Conservation (phyloP, 2,329 filamentous ascomycete species). For the Colletotrichum cereale region DNA sequence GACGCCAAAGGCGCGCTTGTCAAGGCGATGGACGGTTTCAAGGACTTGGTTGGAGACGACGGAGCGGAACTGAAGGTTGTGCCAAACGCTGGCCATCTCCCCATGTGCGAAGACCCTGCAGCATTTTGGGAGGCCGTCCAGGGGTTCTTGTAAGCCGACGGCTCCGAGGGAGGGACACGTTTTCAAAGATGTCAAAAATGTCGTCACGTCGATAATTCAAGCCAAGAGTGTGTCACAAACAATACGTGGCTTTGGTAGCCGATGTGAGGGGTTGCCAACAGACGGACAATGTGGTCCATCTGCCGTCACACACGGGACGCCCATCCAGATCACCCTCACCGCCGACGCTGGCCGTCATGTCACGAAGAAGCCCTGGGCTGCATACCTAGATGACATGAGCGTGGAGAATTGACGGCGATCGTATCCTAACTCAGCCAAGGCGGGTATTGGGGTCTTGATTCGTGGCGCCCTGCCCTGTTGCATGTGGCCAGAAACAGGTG, state of each 20-base stretch:
- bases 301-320: no score
- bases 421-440: slow-evolving; percentile 18
- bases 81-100: slow-evolving; percentile 80
- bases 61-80: slow-evolving; percentile 74
- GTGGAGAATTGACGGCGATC: slow-evolving; percentile 9
- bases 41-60: slow-evolving; percentile 64
- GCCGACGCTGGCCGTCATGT: not conserved
- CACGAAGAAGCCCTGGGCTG: not conserved
- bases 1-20: slow-evolving; percentile 80
- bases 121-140: slow-evolving; percentile 75
- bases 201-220: not conserved
- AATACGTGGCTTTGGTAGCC: not conserved
- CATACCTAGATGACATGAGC: not conserved
- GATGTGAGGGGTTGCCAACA: slow-evolving; percentile 3
- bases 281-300: no score
- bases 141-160: slow-evolving; percentile 63
- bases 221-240: slow-evolving; percentile 18
- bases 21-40: slow-evolving; percentile 84
- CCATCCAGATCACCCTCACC: slow-evolving; percentile 8
- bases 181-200: not conserved
- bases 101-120: slow-evolving; percentile 82
- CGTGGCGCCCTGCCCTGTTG: slow-evolving; percentile 16
- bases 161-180: not conserved
- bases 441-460: slow-evolving; percentile 9
- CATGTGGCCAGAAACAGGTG: not conserved